Conservation (phyloP, 345 rosid species). For the Kandelia obovata region DNA sequence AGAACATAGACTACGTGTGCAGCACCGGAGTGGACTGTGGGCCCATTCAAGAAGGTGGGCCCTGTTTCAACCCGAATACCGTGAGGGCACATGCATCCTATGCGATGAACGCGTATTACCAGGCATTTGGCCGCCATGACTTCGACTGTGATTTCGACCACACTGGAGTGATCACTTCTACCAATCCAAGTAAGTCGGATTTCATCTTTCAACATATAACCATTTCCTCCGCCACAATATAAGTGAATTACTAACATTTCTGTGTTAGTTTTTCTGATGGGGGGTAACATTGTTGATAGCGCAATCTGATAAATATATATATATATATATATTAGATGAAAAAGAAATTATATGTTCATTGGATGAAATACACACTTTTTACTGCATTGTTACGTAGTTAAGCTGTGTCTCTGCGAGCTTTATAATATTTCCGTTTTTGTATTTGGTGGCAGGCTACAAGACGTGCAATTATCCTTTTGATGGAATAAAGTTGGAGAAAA, state of each 20-base stretch:
- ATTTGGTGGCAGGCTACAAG: conserved; percentile 42
- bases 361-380: too few species aligned
- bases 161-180: conserved; percentile 45
- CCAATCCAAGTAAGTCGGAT: conserved; percentile 45
- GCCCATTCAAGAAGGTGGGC: conserved; percentile 52
- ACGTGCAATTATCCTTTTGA: conserved; percentile 35
- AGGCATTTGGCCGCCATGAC: conserved; percentile 42
- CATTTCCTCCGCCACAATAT: too few species aligned
- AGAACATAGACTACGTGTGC: conserved; percentile 65
- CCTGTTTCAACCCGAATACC: conserved; percentile 50
- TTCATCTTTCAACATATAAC: neutral
- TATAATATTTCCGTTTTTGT: too few species aligned
- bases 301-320: too few species aligned
- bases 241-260: too few species aligned
- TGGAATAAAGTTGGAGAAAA: conserved; percentile 19
- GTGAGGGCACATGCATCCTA: conserved; percentile 62
- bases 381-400: too few species aligned
- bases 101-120: conserved; percentile 66
- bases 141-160: conserved; percentile 49
- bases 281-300: too few species aligned
- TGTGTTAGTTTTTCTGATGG: too few species aligned
- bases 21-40: conserved; percentile 47
- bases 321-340: too few species aligned
- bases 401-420: too few species aligned
- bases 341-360: too few species aligned